These are phyloP conservation scores for Solanum tarapatanum DNA, from an alignment of 257 asterid genomes.

Conservation along the genomic window DNA sequence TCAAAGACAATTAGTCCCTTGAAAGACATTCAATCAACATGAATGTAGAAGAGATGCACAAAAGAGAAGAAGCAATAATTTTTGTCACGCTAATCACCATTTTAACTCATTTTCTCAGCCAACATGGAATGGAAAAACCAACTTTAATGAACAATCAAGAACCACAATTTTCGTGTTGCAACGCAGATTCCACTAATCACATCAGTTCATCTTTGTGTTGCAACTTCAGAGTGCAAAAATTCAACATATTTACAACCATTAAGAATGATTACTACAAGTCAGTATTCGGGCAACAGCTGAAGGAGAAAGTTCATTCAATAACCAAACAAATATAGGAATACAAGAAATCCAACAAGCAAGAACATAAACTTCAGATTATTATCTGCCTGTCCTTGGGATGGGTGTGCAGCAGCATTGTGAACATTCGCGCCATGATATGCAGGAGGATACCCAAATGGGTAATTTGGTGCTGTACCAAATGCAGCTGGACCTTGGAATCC, in stretches of 20 bases:
- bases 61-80: no score
- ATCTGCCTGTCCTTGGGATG: neutral
- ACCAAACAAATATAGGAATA: neutral
- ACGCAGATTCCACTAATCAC: neutral
- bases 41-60: neutral
- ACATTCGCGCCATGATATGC: neutral
- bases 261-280: neutral
- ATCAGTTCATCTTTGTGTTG: neutral
- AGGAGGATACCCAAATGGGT: neutral
- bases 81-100: neutral
- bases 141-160: neutral
- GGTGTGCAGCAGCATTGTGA: constrained; percentile 31
- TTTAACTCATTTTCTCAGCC: neutral
- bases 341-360: constrained; percentile 2
- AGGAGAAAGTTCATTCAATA: neutral
- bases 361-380: constrained; percentile 1
- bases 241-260: neutral
- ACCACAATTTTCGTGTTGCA: neutral
- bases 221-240: neutral
- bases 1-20: neutral
- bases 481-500: constrained; percentile 65
- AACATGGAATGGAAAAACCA: neutral
- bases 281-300: neutral
- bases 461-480: constrained; percentile 8
- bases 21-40: neutral